A percentile compares a stretch with the other conserved stretches of the same genome.
Evolutionary conservation across 257 asterid species (phyloP).

Genomic region (Craterostigma plantagineum): DNA sequence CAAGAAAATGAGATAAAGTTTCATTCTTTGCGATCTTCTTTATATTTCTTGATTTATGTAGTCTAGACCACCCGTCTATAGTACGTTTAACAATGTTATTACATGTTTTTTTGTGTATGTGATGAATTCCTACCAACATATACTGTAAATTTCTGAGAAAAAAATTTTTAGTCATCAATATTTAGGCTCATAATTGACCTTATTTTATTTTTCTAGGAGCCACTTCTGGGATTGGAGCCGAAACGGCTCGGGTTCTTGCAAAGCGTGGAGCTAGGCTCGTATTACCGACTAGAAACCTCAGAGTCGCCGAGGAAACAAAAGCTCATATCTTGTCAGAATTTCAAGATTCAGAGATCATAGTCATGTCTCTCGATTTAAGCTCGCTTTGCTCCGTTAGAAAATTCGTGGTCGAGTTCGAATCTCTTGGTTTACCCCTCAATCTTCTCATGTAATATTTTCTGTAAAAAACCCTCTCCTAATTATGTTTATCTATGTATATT

Average conservation of each 20-base stretch:
- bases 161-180: too few relatives aligned
- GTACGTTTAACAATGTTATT: too few relatives aligned
- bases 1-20: too few relatives aligned
- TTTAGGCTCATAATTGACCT: too few relatives aligned
- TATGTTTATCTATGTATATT: too few relatives aligned
- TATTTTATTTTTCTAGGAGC: constrained; percentile 43
- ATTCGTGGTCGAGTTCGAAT: constrained; percentile 47
- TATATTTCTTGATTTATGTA: too few relatives aligned
- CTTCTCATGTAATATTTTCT: constrained; percentile 84
- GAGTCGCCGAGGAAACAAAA: constrained; percentile 68
- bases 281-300: constrained; percentile 56
- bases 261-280: constrained; percentile 73
- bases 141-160: too few relatives aligned
- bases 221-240: constrained; percentile 93
- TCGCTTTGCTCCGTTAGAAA: constrained; percentile 49
- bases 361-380: constrained; percentile 78
- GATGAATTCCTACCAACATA: too few relatives aligned
- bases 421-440: constrained; percentile 59
- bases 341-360: constrained; percentile 49
- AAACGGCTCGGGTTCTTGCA: constrained; percentile 80
- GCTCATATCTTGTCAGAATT: constrained; percentile 44
- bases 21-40: too few relatives aligned
- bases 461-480: too few relatives aligned
- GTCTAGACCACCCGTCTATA: too few relatives aligned
- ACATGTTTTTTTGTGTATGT: too few relatives aligned